These are phyloP conservation scores for Ophiostoma ulmi DNA, from an alignment of 2,329 filamentous ascomycete genomes.

Conservation along the genomic window DNA sequence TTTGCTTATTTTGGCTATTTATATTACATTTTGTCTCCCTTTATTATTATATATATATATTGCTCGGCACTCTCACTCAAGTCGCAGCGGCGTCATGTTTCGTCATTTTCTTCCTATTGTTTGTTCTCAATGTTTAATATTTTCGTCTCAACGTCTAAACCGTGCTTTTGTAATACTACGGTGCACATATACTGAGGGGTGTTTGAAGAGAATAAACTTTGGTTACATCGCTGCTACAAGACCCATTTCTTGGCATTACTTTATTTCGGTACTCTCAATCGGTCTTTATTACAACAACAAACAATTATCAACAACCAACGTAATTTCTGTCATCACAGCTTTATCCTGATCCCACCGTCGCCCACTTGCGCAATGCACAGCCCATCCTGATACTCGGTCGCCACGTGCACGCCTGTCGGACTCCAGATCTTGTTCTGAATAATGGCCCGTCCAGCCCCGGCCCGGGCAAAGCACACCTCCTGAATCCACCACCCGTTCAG, in stretches of 20 bases:
- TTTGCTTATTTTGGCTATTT: neutral
- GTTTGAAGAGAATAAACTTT: neutral
- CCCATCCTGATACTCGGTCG: slow-evolving; percentile 52
- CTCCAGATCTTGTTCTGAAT: slow-evolving; percentile 52
- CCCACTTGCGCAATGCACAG: slow-evolving; percentile 35
- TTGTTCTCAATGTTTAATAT: neutral
- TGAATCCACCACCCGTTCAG: slow-evolving; percentile 48
- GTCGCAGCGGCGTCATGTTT: neutral
- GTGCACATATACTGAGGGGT: neutral
- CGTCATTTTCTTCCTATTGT: no score
- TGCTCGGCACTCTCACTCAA: no score
- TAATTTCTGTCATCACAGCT: slow-evolving; percentile 8
- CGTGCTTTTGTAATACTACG: neutral
- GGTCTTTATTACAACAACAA: neutral
- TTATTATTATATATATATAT: neutral
- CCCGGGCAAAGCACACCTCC: slow-evolving; percentile 46
- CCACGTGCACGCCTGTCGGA: slow-evolving; percentile 48
- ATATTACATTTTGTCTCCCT: neutral
- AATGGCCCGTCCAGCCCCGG: slow-evolving; percentile 43
- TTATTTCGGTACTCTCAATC: neutral
- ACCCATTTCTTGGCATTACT: neutral
- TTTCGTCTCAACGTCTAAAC: neutral
- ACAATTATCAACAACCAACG: neutral
- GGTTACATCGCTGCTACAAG: neutral
- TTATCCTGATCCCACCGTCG: slow-evolving; percentile 18